These are phyloP conservation scores for Colletotrichum sp. DNA, from an alignment of 2,329 filamentous ascomycete genomes.

Conservation along the genomic window DNA sequence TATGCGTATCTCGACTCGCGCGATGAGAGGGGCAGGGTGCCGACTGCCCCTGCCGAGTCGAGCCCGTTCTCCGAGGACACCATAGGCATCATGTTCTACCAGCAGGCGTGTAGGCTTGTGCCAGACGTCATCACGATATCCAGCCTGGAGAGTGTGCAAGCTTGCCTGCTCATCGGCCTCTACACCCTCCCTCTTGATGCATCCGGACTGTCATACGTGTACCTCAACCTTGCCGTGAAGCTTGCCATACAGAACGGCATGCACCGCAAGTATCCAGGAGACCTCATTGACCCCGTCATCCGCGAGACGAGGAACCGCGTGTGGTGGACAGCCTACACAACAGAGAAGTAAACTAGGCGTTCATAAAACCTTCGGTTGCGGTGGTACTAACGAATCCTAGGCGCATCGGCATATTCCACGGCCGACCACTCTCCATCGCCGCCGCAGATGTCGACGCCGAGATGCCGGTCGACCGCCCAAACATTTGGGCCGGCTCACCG, in stretches of 20 bases:
- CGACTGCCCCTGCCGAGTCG: conserved; percentile 20
- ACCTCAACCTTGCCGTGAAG: conserved; percentile 59
- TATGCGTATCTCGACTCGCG: conserved; percentile 50
- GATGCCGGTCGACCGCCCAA: conserved; percentile 50
- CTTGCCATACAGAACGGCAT: conserved; percentile 66
- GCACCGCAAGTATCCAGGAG: conserved; percentile 56
- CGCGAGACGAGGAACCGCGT: conserved; percentile 59
- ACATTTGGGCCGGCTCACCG: conserved; percentile 43
- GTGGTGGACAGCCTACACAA: conserved; percentile 62
- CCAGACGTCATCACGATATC: conserved; percentile 62
- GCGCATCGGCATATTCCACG: conserved; percentile 61
- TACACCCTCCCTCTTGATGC: conserved; percentile 61
- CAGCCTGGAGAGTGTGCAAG: conserved; percentile 63
- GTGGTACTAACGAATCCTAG: conserved; percentile 32
- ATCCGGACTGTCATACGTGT: conserved; percentile 61
- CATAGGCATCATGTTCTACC: conserved; percentile 60
- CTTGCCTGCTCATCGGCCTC: conserved; percentile 59
- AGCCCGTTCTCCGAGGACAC: conserved; percentile 51
- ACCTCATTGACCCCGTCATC: conserved; percentile 50
- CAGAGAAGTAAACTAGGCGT: conserved; percentile 50
- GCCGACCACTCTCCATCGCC: conserved; percentile 58
- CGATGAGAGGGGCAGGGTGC: conserved; percentile 17
- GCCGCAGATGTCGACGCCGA: conserved; percentile 59
- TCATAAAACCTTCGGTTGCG: no score
- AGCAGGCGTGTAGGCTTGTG: conserved; percentile 57